A percentile compares a stretch with the other conserved stretches of the same genome.
phyloP scores from a whole-genome alignment of 768 basidiomycete genomes.

The Lentinula sp. region DNA sequence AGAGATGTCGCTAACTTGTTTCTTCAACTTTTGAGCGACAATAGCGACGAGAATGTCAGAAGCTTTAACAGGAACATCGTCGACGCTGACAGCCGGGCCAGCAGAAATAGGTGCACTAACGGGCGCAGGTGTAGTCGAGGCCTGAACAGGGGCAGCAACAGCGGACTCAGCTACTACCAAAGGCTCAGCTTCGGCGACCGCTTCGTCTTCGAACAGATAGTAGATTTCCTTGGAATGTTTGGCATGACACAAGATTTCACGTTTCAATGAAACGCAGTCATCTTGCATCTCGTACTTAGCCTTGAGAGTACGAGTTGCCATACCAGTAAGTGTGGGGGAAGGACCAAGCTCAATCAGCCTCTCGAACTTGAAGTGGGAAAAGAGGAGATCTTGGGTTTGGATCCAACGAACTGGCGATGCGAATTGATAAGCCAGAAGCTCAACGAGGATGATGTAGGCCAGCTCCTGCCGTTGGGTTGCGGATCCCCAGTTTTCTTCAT shows the following conservation, averaged over 20 bases:
- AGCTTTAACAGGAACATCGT: slow-evolving; percentile 90
- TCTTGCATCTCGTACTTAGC: slow-evolving; percentile 91
- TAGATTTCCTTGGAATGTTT: slow-evolving; percentile 98
- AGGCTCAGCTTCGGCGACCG: slow-evolving; percentile 35
- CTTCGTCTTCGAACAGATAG: slow-evolving; percentile 93
- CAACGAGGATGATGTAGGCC: slow-evolving; percentile 94
- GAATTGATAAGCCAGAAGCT: slow-evolving; percentile 96
- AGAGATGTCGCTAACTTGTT: slow-evolving; percentile 83
- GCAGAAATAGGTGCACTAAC: slow-evolving; percentile 35
- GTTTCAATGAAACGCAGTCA: slow-evolving; percentile 72
- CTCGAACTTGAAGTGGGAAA: slow-evolving; percentile 81
- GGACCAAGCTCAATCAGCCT: slow-evolving; percentile 95
- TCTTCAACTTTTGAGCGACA: slow-evolving; percentile 98
- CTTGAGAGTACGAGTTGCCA: slow-evolving; percentile 87
- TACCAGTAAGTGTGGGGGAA: slow-evolving; percentile 92
- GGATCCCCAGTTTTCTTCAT: slow-evolving; percentile 81
- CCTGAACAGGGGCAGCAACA: slow-evolving; percentile 32
- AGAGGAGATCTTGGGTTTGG: slow-evolving; percentile 94
- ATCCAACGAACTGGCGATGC: slow-evolving; percentile 99
- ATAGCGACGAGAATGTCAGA: slow-evolving; percentile 81
- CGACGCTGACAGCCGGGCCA: slow-evolving; percentile 67
- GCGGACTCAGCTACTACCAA: slow-evolving; percentile 28
- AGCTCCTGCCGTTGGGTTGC: slow-evolving; percentile 84
- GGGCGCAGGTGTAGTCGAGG: slow-evolving; percentile 36
- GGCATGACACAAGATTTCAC: slow-evolving; percentile 85